Conservation (phyloP, 208 protist genomes). For the Trypanosomatidae sp. region DNA sequence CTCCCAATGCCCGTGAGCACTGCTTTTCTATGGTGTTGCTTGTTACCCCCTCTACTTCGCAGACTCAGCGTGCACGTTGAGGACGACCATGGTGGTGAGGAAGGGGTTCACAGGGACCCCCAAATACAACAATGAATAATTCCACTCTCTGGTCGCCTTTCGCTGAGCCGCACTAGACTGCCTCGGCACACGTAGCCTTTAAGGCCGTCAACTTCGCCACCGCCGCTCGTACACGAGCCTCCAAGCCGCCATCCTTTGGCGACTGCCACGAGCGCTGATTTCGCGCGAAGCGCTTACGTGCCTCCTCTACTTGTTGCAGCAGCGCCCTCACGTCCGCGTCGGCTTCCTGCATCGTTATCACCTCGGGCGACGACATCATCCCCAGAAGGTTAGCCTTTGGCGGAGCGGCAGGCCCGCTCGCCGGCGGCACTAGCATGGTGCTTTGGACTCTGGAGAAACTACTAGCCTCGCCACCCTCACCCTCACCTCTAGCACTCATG, state of each 20-base stretch:
- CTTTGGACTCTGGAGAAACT: no score
- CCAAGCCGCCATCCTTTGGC: neutral
- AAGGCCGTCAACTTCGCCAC: constrained; percentile 20
- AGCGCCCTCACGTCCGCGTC: constrained; percentile 6
- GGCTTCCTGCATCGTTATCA: neutral
- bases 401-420: neutral
- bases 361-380: neutral
- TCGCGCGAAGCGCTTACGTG: constrained; percentile 12
- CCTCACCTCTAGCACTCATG: neutral
- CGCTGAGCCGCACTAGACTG: neutral
- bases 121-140: neutral
- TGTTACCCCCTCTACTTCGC: neutral
- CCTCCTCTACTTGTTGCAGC: constrained; percentile 20
- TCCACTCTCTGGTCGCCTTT: neutral
- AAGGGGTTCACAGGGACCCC: neutral
- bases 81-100: neutral
- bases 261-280: constrained; percentile 8
- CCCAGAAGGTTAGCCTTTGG: neutral
- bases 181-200: neutral
- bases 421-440: neutral
- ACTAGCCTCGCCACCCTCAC: neutral
- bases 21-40: neutral
- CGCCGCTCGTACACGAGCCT: constrained; percentile 15
- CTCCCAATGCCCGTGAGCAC: neutral
- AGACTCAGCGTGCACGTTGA: neutral